A percentile compares a stretch with the other conserved stretches of the same genome.
Conservation (phyloP, 2,329 filamentous ascomycete species). For the Colletotrichum eremochloae region DNA sequence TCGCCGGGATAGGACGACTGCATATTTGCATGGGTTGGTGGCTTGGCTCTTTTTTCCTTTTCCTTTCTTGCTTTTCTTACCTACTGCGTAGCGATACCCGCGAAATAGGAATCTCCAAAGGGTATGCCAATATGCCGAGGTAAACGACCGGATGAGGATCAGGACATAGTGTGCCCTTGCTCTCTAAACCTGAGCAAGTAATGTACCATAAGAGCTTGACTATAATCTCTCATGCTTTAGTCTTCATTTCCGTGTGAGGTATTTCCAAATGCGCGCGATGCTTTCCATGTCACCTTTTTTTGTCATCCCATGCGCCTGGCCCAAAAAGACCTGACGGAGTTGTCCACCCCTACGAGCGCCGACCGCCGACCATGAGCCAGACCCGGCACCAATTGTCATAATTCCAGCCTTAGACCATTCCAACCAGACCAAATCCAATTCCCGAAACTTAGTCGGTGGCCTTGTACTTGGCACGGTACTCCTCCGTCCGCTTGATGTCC, state of each 20-base stretch:
- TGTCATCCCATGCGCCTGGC: constrained; percentile 21
- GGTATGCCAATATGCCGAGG: not conserved
- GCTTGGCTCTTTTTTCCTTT: not conserved
- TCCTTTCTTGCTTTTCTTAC: not conserved
- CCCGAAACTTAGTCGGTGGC: constrained; percentile 63
- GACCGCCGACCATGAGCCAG: constrained; percentile 4
- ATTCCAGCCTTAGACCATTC: not conserved
- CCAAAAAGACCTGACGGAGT: constrained; percentile 3
- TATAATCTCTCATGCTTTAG: not conserved
- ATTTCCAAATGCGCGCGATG: constrained; percentile 9
- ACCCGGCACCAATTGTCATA: not conserved
- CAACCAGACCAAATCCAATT: not conserved
- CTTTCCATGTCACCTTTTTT: constrained; percentile 38
- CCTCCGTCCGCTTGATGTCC: constrained; percentile 77
- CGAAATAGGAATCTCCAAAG: constrained; percentile 10
- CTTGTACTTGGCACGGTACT: constrained; percentile 78
- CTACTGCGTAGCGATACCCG: constrained; percentile 17
- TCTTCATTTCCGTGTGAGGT: not conserved
- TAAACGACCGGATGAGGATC: constrained; percentile 13
- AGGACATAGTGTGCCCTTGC: constrained; percentile 26
- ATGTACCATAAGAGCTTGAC: constrained; percentile 7
- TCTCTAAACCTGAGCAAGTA: constrained; percentile 17
- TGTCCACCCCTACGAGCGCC: constrained; percentile 9
- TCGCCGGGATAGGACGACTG: constrained; percentile 7
- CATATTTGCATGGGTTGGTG: constrained; percentile 18